These are phyloP conservation scores for Decorospora gaudefroyi DNA, from an alignment of 2,329 filamentous ascomycete genomes.

Conservation along the genomic window DNA sequence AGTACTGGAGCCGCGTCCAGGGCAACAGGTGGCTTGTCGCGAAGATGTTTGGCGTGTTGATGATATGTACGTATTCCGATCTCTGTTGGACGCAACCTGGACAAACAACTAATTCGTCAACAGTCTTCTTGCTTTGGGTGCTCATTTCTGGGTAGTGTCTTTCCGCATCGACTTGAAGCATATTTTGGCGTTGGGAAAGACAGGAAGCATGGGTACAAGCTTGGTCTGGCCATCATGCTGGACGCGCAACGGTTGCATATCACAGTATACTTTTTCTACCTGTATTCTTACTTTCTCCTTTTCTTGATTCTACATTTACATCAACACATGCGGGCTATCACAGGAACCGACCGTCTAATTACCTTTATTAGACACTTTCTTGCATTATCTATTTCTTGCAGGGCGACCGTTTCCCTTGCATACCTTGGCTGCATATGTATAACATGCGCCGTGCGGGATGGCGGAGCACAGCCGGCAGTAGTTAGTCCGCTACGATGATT, in stretches of 20 bases:
- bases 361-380: conserved; percentile 18
- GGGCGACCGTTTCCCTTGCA: conserved; percentile 5
- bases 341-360: conserved; percentile 4
- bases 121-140: conserved; percentile 64
- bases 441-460: too few species aligned
- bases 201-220: conserved; percentile 17
- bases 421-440: conserved; percentile 27
- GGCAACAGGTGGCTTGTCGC: conserved; percentile 95
- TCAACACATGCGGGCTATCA: conserved; percentile 3
- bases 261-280: conserved; percentile 8
- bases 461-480: too few species aligned
- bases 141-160: conserved; percentile 61
- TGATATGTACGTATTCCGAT: conserved; percentile 70
- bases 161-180: conserved; percentile 6
- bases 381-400: conserved; percentile 10
- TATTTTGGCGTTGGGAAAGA: conserved; percentile 31
- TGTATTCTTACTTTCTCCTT: conserved; percentile 16
- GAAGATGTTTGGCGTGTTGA: conserved; percentile 81
- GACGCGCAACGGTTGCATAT: conserved; percentile 14
- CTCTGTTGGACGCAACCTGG: conserved; percentile 12
- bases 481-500: too few species aligned
- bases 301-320: conserved; percentile 1
- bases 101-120: conserved; percentile 19
- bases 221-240: conserved; percentile 10
- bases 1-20: conserved; percentile 93